phyloP scores from a whole-genome alignment of 805 yeast species.

The Candida argentea region DNA sequence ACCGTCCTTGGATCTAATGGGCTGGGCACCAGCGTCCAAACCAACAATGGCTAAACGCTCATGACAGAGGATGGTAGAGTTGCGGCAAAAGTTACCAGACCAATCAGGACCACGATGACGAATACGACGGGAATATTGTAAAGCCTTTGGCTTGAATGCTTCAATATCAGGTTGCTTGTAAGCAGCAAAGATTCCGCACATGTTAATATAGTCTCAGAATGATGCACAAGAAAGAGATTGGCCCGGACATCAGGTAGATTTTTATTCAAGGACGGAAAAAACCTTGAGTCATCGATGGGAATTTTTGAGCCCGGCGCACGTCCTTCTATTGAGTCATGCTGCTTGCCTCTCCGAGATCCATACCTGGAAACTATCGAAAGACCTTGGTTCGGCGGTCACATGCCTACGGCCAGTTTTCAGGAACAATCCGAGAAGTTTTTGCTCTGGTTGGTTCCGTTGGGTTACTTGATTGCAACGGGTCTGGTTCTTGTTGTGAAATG shows the following conservation, averaged over 20 bases:
- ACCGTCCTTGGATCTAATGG: slow-evolving; percentile 75
- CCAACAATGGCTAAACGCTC: slow-evolving; percentile 98
- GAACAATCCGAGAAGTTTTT: too few species aligned
- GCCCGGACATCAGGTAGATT: too few species aligned
- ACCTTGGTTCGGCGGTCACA: too few species aligned
- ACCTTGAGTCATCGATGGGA: slow-evolving; percentile 1
- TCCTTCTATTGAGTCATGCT: not conserved
- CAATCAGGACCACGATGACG: slow-evolving; percentile 99
- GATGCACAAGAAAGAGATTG: too few species aligned
- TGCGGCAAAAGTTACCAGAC: slow-evolving; percentile 80
- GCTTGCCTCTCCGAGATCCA: not conserved
- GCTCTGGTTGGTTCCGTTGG: not conserved
- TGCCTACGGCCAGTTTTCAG: too few species aligned
- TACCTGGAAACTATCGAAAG: slow-evolving; percentile 1
- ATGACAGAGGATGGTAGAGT: slow-evolving; percentile 78
- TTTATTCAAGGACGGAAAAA: slow-evolving; percentile 1
- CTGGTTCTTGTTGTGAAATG: slow-evolving; percentile 9
- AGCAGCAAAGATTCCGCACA: slow-evolving; percentile 99
- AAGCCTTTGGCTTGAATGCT: slow-evolving; percentile 75
- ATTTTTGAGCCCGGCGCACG: not conserved
- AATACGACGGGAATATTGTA: slow-evolving; percentile 82
- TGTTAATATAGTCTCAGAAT: slow-evolving; percentile 24
- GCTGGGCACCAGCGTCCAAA: slow-evolving; percentile 96
- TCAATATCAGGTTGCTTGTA: slow-evolving; percentile 73
- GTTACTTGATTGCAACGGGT: not conserved